Conservation (phyloP, 257 asterid species). For the Solanum bulbocastanum region DNA sequence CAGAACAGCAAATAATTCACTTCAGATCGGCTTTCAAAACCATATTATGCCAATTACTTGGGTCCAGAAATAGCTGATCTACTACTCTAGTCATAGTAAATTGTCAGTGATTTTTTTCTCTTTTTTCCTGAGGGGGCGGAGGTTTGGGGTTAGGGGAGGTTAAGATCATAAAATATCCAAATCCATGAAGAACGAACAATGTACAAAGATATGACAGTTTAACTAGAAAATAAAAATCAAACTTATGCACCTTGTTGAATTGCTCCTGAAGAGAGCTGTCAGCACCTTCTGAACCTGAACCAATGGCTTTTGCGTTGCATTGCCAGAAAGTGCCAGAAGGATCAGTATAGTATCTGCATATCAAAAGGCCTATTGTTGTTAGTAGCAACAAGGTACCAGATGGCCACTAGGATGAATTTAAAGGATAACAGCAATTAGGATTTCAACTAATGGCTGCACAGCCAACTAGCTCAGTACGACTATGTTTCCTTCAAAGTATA, state of each 20-base stretch:
- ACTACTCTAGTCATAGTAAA: background rate
- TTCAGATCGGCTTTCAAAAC: background rate
- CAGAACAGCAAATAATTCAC: slow-evolving; percentile 2
- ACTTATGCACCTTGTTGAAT: slow-evolving; percentile 46
- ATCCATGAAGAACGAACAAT: background rate
- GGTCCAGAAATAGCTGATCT: background rate
- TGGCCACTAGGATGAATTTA: background rate
- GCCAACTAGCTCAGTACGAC: background rate
- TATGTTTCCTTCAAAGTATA: background rate
- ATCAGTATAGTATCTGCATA: slow-evolving; percentile 68
- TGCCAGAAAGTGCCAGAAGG: slow-evolving; percentile 98
- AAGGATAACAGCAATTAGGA: background rate
- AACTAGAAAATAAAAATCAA: background rate
- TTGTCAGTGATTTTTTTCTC: no score
- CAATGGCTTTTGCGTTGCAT: slow-evolving; percentile 92
- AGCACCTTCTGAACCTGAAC: slow-evolving; percentile 98
- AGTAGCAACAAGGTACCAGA: background rate
- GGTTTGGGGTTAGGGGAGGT: background rate
- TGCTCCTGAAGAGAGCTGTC: slow-evolving; percentile 99
- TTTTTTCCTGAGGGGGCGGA: background rate
- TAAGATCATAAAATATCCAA: background rate
- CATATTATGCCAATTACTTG: background rate
- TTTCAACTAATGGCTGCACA: background rate
- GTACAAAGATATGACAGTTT: background rate
- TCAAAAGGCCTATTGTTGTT: background rate